Conservation (phyloP, 129 eudicot genomes). For the Calendula officinalis region DNA sequence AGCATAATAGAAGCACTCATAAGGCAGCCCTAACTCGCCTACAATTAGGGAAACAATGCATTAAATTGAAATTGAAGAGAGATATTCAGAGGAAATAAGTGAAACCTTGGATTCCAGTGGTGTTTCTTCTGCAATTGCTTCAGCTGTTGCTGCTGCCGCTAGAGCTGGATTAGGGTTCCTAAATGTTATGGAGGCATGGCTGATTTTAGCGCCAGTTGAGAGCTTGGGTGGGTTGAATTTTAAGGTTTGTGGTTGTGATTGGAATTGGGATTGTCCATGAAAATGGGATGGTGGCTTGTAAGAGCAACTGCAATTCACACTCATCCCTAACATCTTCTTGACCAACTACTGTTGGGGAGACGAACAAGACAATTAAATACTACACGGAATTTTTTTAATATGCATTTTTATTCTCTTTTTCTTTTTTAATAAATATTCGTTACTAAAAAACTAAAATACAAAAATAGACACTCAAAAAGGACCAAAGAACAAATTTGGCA, state of each 20-base stretch:
- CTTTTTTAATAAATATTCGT: too few species aligned
- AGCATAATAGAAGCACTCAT: not conserved
- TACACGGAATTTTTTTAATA: too few species aligned
- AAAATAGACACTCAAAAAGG: too few species aligned
- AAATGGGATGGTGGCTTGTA: slow-evolving; percentile 16
- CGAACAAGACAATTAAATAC: too few species aligned
- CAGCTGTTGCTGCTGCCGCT: slow-evolving; percentile 21
- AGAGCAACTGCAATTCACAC: slow-evolving; percentile 16
- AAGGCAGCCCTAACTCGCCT: not conserved
- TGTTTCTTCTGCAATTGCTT: slow-evolving; percentile 23
- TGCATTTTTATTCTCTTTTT: too few species aligned
- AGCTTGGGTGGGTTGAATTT: not conserved
- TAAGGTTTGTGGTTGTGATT: not conserved
- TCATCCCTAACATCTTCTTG: slow-evolving; percentile 23
- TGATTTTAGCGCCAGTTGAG: slow-evolving; percentile 7
- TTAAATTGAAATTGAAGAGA: slow-evolving; percentile 10
- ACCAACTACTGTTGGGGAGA: not conserved
- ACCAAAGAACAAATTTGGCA: too few species aligned
- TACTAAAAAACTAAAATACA: too few species aligned
- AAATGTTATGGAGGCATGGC: slow-evolving; percentile 5
- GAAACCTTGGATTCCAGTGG: slow-evolving; percentile 32
- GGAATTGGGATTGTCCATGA: slow-evolving; percentile 7
- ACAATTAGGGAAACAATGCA: not conserved
- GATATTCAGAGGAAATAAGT: too few species aligned
- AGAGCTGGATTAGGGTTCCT: slow-evolving; percentile 16